Evolutionary conservation across 2,329 filamentous ascomycete genomes (phyloP), one percentile per base, ranked within the genome.

Genomic region (Talaromyces verruculosus): DNA sequence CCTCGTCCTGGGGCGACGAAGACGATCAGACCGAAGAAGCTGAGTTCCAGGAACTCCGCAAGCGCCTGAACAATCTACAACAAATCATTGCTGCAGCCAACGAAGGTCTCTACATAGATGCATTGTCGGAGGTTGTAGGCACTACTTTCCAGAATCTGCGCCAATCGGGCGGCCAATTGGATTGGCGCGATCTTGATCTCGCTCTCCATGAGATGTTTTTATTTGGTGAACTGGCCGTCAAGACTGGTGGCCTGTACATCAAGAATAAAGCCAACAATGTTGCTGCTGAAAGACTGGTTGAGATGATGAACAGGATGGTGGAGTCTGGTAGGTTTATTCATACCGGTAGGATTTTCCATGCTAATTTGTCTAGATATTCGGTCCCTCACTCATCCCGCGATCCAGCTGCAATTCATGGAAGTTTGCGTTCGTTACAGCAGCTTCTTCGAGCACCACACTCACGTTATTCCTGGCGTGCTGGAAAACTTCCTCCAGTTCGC

Each of bases 401-500:
- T 97, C 61, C 88, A 97, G 69, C 84, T 99, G 25, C 93, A 97
- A 79, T 99, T 96, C 75, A 97, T 99, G 93, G 95, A 99, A 77
- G 96, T 97, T 41, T 97, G 93, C 77, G 93, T 97, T 64, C 89
- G 95, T 61, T 99, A 99, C 79, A 91, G 90, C 75, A 87, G 89
- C 33, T 96, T 97, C 77, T 98, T 99, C 75, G 93, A 98, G 74
- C 88, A 88, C 65, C 91, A 97, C 74, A 84, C 88, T 35, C 84
- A 89, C 25, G 89, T 92, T 67, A 96, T 98, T 60, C 91, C 92
- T 1, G 90, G 89, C 69, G 92, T 95, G 0, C 84, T 99, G 49
- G 93, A 97, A 73, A 93, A 90, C 74, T 98, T 99, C 77, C 91
- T 99, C 55, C 88, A 89, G 13, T 86, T 97, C 58, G 91, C 95